Evolutionary conservation across 371 early-diverging fungal genomes (phyloP), one percentile per base, ranked within the genome.

Genomic region (Mortierella sp.): DNA sequence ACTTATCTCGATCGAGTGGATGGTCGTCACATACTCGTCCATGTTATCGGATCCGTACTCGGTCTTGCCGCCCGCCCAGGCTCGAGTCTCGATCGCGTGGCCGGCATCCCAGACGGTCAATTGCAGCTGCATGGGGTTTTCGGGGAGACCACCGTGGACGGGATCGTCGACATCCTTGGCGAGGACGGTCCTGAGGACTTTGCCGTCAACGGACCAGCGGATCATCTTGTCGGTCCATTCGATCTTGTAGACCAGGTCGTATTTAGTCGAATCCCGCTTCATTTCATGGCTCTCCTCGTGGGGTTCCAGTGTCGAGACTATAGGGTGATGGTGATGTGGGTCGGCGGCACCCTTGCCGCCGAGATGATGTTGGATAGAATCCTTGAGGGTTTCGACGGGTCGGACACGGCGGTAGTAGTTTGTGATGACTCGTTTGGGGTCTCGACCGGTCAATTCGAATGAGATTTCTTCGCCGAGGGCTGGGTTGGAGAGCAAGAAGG

Each of bases 401-500:
- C 37, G 58, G 5, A 77, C 40, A 10, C 77, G 77, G 22, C 71
- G 82, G 48, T 77, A 77, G 37, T 74, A 81, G 37, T 81, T 77
- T 64, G 82, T 81, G 26, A 78, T 45, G 43, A 79, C 75, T 26
- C 31, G 71, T 24, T 83, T 74, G 31, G 79, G 70, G 41, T 83
- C 76, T 8, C 50, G 64, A 29, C 83, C 83, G 2, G 83, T 83
- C 45, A 83, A 24, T 41, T 83, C 79, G 47, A 83, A 75, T 31
- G 83, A 71, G 64, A 83, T 76, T 40, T 83, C 83, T 63, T 83
- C 83, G 14, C 83, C 79, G n/a, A 78, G 64, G 43, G 66, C 71
- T 0, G 83, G 83, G 68, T 83, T 83, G 37, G 76, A 78, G 41
- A 83, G 79, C 34, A 76, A 34, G 63, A 83, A 53, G 40, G 83